Evolutionary conservation across 2,329 filamentous ascomycete species (phyloP), one percentile per base, ranked within the genome.

Genomic region (Colletotrichum simmondsii): DNA sequence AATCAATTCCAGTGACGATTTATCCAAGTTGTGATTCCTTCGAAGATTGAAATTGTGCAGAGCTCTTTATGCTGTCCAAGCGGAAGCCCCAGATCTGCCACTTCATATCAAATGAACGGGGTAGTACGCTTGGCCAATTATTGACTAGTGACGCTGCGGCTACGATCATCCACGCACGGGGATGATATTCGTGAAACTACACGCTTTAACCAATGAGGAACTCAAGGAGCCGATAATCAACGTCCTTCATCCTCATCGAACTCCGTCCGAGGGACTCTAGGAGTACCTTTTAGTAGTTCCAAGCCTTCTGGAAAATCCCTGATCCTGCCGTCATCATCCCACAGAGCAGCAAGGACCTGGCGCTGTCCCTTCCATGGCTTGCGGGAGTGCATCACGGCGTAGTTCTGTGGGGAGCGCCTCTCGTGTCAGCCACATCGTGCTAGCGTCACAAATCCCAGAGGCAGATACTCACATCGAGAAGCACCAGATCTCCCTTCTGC

Each of bases 381-480:
- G 2, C 80, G 75, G 1, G 80, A 81, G 70, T 82, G 80, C 76
- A 80, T 77, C 1, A 81, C 80, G 6, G 80, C 80, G 59, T 79
- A 81, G 57, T 82, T 82, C 79, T 81, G 62, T 16, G 4, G 26
- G 19, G 26, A 26, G 35, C 16, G 46, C 61, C 54, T 30, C n/a
- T 16, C 53, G 46, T 28, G 28, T 72, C 68, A 74, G 68, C 72
- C 68, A 72, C 56, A 32, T 6, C 14, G 19, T 49, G 37, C 65
- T 54, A 65, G 54, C n/a, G n/a, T 30, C 42, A n/a, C 8, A 46
- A 35, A 14, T 60, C 14, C 14, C 14, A 19, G 12, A 24, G 24
- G 24, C 2, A 49, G 14, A 26, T 24, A 71, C 77, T 76, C 69
- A 81, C 80, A 69, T 81, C 79, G 7, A 81, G 75, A 16, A 81